These are phyloP conservation scores for Stagonosporopsis vannaccii DNA, from an alignment of 2,329 filamentous ascomycete species.

Conservation along the genomic window DNA sequence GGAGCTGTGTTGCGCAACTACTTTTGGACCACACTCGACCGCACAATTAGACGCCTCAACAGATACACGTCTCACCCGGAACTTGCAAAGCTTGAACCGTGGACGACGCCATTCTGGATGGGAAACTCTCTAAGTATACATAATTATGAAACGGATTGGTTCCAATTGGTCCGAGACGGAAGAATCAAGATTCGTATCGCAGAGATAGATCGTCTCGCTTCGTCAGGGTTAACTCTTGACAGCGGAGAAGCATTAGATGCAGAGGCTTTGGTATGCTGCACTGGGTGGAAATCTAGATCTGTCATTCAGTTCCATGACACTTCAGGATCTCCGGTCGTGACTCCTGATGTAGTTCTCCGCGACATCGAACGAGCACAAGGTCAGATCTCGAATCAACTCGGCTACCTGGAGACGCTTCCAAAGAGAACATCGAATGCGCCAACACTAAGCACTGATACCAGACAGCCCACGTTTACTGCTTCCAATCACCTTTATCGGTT, in stretches of 20 bases:
- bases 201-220: not conserved
- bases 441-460: not conserved
- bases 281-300: not conserved
- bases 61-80: not conserved
- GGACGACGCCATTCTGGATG: not conserved
- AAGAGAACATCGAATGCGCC: not conserved
- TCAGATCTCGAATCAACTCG: not conserved
- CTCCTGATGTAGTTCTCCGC: not conserved
- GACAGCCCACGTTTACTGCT: not conserved
- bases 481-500: not conserved
- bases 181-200: not conserved
- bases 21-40: not conserved
- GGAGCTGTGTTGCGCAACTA: not conserved
- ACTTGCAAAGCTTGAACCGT: not conserved
- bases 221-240: not conserved
- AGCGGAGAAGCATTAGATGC: not conserved
- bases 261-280: not conserved
- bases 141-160: not conserved
- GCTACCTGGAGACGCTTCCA: not conserved
- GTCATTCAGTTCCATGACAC: not conserved
- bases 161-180: not conserved
- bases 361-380: not conserved
- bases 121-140: not conserved
- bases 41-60: not conserved
- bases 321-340: not conserved